Percentiles rank a stretch among this genome's conserved stretches.
These are phyloP conservation scores for Hypoxylon intermedium DNA, from an alignment of 495 filamentous ascomycete species.

Conservation along the genomic window DNA sequence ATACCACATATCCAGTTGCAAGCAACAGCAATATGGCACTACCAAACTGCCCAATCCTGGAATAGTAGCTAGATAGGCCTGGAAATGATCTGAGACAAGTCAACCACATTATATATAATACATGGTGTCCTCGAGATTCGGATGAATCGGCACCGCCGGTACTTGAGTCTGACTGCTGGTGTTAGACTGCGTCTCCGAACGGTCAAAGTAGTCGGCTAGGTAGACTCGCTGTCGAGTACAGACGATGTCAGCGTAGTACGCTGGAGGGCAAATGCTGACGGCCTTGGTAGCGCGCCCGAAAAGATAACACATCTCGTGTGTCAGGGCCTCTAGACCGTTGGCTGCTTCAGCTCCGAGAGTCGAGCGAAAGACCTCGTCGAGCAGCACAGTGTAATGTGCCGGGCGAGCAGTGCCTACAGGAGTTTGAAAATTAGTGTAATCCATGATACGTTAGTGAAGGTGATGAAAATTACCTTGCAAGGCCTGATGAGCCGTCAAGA, in stretches of 20 bases:
- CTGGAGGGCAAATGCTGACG: slow-evolving; percentile 79
- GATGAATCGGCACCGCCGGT: slow-evolving; percentile 52
- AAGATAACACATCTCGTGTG: slow-evolving; percentile 78
- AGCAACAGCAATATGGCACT: too few species aligned
- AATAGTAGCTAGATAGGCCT: too few species aligned
- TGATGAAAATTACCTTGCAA: slow-evolving; percentile 64
- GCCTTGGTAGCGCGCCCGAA: slow-evolving; percentile 82
- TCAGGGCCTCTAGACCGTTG: slow-evolving; percentile 68
- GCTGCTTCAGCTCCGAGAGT: slow-evolving; percentile 54
- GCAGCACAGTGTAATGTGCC: slow-evolving; percentile 77
- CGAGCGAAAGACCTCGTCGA: slow-evolving; percentile 73
- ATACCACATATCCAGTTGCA: too few species aligned
- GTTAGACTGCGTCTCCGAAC: slow-evolving; percentile 42
- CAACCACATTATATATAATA: slow-evolving; percentile 68
- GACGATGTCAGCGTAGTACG: slow-evolving; percentile 82
- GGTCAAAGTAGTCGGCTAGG: slow-evolving; percentile 64
- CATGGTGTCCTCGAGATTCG: slow-evolving; percentile 68
- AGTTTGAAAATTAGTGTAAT: slow-evolving; percentile 10
- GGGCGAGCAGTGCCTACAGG: slow-evolving; percentile 73
- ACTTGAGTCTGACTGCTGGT: slow-evolving; percentile 13
- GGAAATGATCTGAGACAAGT: too few species aligned
- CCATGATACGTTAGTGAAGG: not conserved
- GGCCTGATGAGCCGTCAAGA: slow-evolving; percentile 81
- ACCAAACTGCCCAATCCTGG: too few species aligned
- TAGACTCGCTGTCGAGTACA: slow-evolving; percentile 75